These are phyloP conservation scores for Fagus crenata DNA, from an alignment of 306 rosid genomes.

Conservation along the genomic window DNA sequence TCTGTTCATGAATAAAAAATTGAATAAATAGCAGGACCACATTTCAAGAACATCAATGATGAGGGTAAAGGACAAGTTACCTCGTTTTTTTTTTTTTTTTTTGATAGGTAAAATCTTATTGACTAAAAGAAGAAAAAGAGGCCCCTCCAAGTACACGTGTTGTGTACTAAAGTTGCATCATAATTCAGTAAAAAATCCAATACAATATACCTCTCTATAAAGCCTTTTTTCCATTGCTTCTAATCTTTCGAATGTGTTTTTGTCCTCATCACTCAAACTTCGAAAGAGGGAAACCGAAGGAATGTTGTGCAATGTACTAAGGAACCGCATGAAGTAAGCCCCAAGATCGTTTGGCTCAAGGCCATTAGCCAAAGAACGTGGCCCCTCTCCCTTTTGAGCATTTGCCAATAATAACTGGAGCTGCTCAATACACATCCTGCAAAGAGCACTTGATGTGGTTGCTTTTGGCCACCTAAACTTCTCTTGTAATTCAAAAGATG, in stretches of 20 bases:
- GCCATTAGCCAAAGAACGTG: constrained; percentile 42
- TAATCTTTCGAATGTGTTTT: constrained; percentile 59
- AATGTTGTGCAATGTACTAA: constrained; percentile 72
- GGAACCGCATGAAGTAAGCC: constrained; percentile 82
- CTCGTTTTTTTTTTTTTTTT: too few species aligned
- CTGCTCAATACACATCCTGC: constrained; percentile 88
- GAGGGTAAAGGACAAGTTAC: not conserved
- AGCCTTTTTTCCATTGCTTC: constrained; percentile 65
- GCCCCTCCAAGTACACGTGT: too few species aligned
- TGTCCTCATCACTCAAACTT: constrained; percentile 64
- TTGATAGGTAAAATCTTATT: too few species aligned
- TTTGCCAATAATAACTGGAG: constrained; percentile 73
- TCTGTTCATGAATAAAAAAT: not conserved
- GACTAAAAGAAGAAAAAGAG: too few species aligned
- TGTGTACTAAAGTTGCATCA: too few species aligned
- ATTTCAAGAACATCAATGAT: constrained; percentile 1
- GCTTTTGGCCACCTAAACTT: constrained; percentile 91
- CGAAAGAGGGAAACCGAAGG: constrained; percentile 89
- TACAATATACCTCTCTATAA: constrained; percentile 55
- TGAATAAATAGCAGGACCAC: not conserved
- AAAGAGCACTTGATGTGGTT: constrained; percentile 78
- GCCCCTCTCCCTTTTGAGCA: constrained; percentile 81
- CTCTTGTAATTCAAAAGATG: constrained; percentile 89
- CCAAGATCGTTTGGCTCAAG: constrained; percentile 78
- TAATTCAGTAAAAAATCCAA: too few species aligned